Percentiles rank a stretch among this genome's conserved stretches.
Evolutionary conservation across 2,329 filamentous ascomycete genomes (phyloP).

Genomic region (Biscogniauxia sp.): DNA sequence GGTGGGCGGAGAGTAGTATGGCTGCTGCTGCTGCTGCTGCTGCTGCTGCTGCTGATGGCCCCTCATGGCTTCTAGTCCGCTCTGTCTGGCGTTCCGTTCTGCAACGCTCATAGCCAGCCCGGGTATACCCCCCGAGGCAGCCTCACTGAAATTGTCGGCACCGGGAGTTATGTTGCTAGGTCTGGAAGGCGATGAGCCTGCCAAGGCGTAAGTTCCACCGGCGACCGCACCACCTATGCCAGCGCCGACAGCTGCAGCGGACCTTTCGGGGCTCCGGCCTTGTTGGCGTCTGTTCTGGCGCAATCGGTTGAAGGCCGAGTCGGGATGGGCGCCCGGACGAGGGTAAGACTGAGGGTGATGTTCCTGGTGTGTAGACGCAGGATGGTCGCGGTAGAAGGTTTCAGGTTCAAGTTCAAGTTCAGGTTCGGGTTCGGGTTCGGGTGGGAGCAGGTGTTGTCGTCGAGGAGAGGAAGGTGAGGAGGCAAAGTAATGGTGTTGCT

Average conservation of each 20-base stretch:
- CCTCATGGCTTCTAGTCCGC: slow-evolving; percentile 61
- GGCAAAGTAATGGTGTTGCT: slow-evolving; percentile 6
- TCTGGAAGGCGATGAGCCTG: slow-evolving; percentile 20
- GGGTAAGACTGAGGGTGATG: too few relatives aligned
- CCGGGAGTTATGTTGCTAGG: slow-evolving; percentile 54
- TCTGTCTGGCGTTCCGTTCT: slow-evolving; percentile 62
- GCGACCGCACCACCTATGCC: slow-evolving; percentile 21
- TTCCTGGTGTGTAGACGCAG: too few relatives aligned
- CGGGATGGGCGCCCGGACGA: slow-evolving; percentile 34
- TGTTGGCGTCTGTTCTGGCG: slow-evolving; percentile 35
- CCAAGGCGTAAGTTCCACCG: slow-evolving; percentile 16
- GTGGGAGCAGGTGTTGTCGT: slow-evolving; percentile 1
- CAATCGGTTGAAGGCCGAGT: slow-evolving; percentile 36
- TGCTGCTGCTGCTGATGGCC: slow-evolving; percentile 30
- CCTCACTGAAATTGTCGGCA: slow-evolving; percentile 64
- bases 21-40: slow-evolving; percentile 21
- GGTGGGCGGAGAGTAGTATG: slow-evolving; percentile 14
- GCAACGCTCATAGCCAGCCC: slow-evolving; percentile 66
- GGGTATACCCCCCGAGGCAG: slow-evolving; percentile 63
- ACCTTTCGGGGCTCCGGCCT: slow-evolving; percentile 25
- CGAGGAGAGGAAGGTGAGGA: slow-evolving; percentile 9
- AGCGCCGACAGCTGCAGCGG: slow-evolving; percentile 15
- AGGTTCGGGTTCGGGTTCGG: neutral
- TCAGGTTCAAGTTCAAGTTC: slow-evolving; percentile 7
- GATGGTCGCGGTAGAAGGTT: slow-evolving; percentile 24